Conservation (phyloP, 139 green algal genomes). For the Marvania coccoides region DNA sequence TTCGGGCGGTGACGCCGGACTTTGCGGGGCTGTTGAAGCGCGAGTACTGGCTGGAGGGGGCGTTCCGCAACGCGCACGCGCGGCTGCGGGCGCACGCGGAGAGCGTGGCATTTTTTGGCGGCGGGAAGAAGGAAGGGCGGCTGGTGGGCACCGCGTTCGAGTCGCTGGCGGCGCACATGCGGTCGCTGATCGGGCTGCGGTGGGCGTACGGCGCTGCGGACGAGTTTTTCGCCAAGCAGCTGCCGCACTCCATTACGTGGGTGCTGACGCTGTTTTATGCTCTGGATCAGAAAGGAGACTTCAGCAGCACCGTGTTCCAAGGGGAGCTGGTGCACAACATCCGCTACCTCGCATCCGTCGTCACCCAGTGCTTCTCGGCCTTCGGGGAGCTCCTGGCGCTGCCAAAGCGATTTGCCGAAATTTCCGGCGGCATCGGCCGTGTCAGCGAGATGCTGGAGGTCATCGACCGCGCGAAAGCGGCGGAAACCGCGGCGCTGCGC, state of each 20-base stretch:
- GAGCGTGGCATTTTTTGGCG: constrained; percentile 62
- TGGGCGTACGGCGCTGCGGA: constrained; percentile 64
- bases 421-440: constrained; percentile 47
- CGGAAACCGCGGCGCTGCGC: background rate
- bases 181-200: constrained; percentile 17
- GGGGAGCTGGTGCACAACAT: constrained; percentile 60
- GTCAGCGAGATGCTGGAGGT: constrained; percentile 44
- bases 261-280: constrained; percentile 64
- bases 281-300: constrained; percentile 34
- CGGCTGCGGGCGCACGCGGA: constrained; percentile 54
- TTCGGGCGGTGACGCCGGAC: constrained; percentile 53
- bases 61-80: constrained; percentile 44
- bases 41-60: constrained; percentile 44
- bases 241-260: constrained; percentile 77
- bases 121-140: constrained; percentile 37
- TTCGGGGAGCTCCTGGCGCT: constrained; percentile 69
- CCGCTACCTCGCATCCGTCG: constrained; percentile 66
- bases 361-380: constrained; percentile 62
- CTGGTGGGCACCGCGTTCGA: constrained; percentile 28
- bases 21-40: constrained; percentile 36
- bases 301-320: constrained; percentile 26
- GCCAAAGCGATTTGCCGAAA: constrained; percentile 60
- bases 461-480: constrained; percentile 35
- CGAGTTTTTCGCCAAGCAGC: constrained; percentile 74
- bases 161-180: constrained; percentile 31